Evolutionary conservation across 495 filamentous ascomycete species (phyloP).

Genomic region (Podospora fimiseda): DNA sequence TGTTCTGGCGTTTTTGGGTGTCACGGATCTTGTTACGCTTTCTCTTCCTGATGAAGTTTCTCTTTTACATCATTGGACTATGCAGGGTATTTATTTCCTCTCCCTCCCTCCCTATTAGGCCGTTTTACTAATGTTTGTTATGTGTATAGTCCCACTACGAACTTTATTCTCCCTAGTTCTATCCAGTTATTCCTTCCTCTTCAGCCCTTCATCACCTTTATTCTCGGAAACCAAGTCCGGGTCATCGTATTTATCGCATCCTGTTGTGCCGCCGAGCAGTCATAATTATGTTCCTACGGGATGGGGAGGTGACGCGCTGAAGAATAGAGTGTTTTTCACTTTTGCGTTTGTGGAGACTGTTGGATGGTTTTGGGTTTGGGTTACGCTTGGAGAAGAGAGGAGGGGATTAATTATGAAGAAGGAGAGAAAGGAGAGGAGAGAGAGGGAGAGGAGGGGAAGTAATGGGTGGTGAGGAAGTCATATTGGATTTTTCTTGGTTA

Average conservation of each 20-base stretch:
- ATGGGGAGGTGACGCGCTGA: constrained; percentile 53
- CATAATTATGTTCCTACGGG: constrained; percentile 23
- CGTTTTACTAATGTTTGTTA: not conserved
- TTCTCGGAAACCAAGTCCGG: constrained; percentile 15
- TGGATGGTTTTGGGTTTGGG: constrained; percentile 78
- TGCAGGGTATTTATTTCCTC: constrained; percentile 38
- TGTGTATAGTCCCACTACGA: constrained; percentile 51
- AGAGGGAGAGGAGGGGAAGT: constrained; percentile 16
- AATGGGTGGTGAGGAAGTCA: not conserved
- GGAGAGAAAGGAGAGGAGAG: constrained; percentile 21
- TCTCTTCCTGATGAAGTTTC: constrained; percentile 65
- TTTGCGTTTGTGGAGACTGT: constrained; percentile 80
- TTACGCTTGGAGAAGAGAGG: constrained; percentile 48
- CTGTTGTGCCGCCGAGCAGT: constrained; percentile 12
- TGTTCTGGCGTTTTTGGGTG: constrained; percentile 57
- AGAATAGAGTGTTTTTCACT: constrained; percentile 75
- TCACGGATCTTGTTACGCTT: constrained; percentile 68
- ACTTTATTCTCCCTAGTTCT: constrained; percentile 59
- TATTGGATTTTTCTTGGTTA: too few species aligned
- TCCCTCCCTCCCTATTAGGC: constrained; percentile 7
- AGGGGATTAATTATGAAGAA: constrained; percentile 30
- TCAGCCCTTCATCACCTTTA: constrained; percentile 35
- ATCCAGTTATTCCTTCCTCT: constrained; percentile 62
- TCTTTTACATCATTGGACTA: constrained; percentile 56
- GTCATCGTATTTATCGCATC: constrained; percentile 23